phyloP scores from a whole-genome alignment of 2,329 filamentous ascomycete species.

The Teratosphaeria epicoccoides region DNA sequence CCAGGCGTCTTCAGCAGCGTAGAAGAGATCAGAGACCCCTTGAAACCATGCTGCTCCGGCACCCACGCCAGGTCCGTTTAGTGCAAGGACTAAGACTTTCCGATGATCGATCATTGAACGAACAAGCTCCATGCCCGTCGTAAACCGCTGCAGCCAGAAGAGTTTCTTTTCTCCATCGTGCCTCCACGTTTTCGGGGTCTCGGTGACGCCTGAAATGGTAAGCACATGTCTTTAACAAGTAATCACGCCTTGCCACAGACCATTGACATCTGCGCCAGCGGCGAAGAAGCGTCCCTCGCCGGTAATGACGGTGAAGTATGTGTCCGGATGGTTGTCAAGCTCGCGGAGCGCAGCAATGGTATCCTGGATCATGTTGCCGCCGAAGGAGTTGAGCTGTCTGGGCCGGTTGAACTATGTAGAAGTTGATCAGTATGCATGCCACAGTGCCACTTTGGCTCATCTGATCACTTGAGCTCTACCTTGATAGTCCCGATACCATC shows the following conservation, averaged over 20 bases:
- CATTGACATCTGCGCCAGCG: constrained; percentile 18
- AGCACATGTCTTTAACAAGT: not conserved
- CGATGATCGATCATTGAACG: constrained; percentile 19
- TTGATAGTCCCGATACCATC: constrained; percentile 20
- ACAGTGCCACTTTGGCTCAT: not conserved
- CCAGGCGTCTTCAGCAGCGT: constrained; percentile 18
- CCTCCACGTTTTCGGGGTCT: constrained; percentile 10
- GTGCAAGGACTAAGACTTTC: constrained; percentile 19
- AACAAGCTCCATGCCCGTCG: constrained; percentile 16
- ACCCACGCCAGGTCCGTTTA: constrained; percentile 20
- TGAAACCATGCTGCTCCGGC: constrained; percentile 21
- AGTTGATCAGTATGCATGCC: not conserved
- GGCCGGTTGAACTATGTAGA: constrained; percentile 17
- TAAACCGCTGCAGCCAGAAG: constrained; percentile 16
- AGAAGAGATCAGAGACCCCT: constrained; percentile 18
- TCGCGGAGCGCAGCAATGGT: constrained; percentile 18
- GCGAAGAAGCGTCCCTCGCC: constrained; percentile 21
- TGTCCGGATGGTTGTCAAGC: constrained; percentile 18
- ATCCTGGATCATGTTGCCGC: constrained; percentile 15
- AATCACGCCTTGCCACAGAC: not conserved
- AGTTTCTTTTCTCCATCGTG: constrained; percentile 18
- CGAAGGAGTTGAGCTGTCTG: constrained; percentile 19
- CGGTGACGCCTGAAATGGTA: constrained; percentile 7
- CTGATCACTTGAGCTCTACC: constrained; percentile 4
- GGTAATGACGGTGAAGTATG: constrained; percentile 19